A percentile compares a stretch with the other conserved stretches of the same genome.
phyloP scores from a whole-genome alignment of 1,284 basidiomycete species.

The Apiotrichum montevideense region DNA sequence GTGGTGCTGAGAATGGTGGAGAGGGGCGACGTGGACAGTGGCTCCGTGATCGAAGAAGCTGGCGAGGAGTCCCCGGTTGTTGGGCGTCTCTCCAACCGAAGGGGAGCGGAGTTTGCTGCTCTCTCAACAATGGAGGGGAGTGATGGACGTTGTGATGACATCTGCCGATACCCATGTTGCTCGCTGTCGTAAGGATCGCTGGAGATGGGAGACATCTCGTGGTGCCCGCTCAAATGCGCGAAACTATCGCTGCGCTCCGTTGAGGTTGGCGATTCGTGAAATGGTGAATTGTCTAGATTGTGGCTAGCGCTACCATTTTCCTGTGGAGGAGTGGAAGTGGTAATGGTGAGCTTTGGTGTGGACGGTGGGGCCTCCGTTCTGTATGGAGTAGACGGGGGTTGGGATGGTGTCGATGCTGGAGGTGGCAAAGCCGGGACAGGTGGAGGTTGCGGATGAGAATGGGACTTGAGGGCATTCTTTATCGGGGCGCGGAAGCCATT shows the following conservation, averaged over 20 bases:
- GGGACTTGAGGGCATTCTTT: not conserved
- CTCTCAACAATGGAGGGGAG: conserved; percentile 46
- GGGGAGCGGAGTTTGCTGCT: conserved; percentile 37
- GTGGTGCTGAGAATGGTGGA: not conserved
- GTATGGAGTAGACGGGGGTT: not conserved
- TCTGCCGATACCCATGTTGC: not conserved
- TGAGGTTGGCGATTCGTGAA: not conserved
- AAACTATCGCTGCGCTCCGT: not conserved
- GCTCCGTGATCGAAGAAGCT: conserved; percentile 3
- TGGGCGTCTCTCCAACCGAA: conserved; percentile 30
- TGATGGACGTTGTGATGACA: conserved; percentile 39
- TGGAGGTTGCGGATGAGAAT: not conserved
- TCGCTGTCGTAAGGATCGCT: not conserved
- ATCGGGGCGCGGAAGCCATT: conserved; percentile 3
- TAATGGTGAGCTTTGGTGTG: not conserved
- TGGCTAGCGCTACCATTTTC: not conserved
- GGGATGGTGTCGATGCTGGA: not conserved
- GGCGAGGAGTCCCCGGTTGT: conserved; percentile 8
- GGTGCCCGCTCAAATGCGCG: not conserved
- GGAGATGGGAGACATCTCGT: not conserved
- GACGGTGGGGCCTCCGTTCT: not conserved
- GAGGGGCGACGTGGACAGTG: conserved; percentile 3
- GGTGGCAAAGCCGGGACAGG: not conserved
- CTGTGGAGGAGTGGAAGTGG: conserved; percentile 1
- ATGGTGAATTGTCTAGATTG: not conserved